A percentile compares a stretch with the other conserved stretches of the same genome.
phyloP scores from a whole-genome alignment of 371 early-diverging fungal genomes.

The Mortierella sp. region DNA sequence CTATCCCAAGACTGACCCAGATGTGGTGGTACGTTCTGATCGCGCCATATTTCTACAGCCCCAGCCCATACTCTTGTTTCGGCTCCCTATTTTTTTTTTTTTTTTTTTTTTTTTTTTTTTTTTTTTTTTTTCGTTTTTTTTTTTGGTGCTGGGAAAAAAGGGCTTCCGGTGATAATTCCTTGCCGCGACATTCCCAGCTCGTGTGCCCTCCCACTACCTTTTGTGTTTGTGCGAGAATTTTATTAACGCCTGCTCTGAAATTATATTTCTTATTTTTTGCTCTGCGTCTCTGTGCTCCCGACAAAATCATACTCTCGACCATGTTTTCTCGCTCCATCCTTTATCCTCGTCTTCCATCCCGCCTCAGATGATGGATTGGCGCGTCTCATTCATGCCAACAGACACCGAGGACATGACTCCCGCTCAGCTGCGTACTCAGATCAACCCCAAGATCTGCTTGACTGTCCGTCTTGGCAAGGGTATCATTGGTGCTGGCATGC shows the following conservation, averaged over 20 bases:
- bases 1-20: constrained; percentile 78
- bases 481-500: constrained; percentile 88
- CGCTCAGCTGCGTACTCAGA: constrained; percentile 65
- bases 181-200: background rate
- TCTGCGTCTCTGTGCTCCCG: background rate
- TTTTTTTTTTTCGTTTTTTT: too few species aligned
- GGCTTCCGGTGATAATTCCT: too few species aligned
- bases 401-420: constrained; percentile 75
- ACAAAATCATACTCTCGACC: background rate
- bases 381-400: constrained; percentile 88
- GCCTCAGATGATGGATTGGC: constrained; percentile 89
- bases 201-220: background rate
- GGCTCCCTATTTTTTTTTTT: too few species aligned
- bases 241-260: too few species aligned
- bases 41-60: background rate
- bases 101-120: too few species aligned
- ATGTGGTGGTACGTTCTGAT: constrained; percentile 74
- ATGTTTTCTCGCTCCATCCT: constrained; percentile 11
- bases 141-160: too few species aligned
- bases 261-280: background rate
- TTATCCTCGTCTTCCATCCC: too few species aligned
- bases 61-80: too few species aligned
- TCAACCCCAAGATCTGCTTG: constrained; percentile 95
- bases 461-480: constrained; percentile 92
- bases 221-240: background rate